Base-by-base conservation (phyloP, 2,329 filamentous ascomycete species). In the Tolypocladium pustulatum region DNA sequence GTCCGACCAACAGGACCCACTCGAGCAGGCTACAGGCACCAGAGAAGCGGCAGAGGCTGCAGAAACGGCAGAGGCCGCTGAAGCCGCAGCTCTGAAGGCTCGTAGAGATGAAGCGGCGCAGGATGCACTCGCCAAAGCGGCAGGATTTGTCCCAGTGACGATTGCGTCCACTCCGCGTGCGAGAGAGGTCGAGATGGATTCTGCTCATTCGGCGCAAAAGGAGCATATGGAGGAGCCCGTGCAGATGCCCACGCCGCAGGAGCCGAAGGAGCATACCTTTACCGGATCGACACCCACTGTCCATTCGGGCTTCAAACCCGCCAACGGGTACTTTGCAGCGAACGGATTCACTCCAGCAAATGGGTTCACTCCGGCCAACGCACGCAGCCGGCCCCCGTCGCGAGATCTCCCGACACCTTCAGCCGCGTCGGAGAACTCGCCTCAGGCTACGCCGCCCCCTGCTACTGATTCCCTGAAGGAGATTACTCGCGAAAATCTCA, bases 401-500 rank as follows among this genome's bases (percentile, higher is more conserved):
- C 62, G 61, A 10, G 70, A 69, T 43, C 61, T 66, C 25, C 67
- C 63, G 55, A 71, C 70, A 1, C 68, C 70, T 15, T 67, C 64
- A 10, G 65, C 63, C 9, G 57, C 61, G 40, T 69, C 67, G 17
- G 68, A 69, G 25, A 61, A 61, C 17, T 67, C 69, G 3, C 69
- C 69, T 15, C 67, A 65, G 34, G 64, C 64, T 1, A 64, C 62
- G 1, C 46, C 56, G 63, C 64, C 34, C 58, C 41, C 55, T 10
- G 57, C 58, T 12, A 54, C 53, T 4, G 65, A 62, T 10, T 54
- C 57, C 1, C 56, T 64, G 13, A 65, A 66, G 36, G 69, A 70
- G 36, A 83, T 84, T 58, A 81, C 73, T 9, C 72, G 70, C 37
- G 73, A 73, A 0, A 77, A 66, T 2, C 70, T 84, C 13, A 63